These are phyloP conservation scores for Penicillium sp. DNA, from an alignment of 2,329 filamentous ascomycete species.

Conservation along the genomic window DNA sequence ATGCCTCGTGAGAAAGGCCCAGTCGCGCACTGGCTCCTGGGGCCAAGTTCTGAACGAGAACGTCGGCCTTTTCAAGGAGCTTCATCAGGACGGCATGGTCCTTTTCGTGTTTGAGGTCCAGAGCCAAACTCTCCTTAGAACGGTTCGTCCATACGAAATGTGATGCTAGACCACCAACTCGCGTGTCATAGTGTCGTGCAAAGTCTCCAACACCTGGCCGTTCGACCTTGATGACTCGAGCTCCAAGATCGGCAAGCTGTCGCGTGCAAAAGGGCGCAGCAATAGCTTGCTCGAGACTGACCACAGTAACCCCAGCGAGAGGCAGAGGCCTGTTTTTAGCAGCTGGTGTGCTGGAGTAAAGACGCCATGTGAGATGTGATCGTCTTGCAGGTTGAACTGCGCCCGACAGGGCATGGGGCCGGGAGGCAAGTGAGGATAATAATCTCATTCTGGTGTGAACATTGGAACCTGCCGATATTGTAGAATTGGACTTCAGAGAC, in stretches of 20 bases:
- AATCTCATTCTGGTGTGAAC: background rate
- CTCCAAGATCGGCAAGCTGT: constrained; percentile 54
- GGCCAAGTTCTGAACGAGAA: constrained; percentile 54
- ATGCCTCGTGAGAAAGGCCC: constrained; percentile 46
- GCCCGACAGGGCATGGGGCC: background rate
- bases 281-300: constrained; percentile 55
- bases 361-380: background rate
- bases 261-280: constrained; percentile 55
- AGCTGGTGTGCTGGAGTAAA: constrained; percentile 3
- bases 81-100: constrained; percentile 46
- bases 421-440: background rate
- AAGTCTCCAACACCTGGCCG: constrained; percentile 53
- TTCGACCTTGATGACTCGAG: constrained; percentile 56
- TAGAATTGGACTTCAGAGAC: no score
- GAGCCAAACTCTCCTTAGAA: constrained; percentile 53
- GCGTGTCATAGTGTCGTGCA: constrained; percentile 50
- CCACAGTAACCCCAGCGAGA: constrained; percentile 48
- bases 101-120: constrained; percentile 47
- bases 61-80: constrained; percentile 47
- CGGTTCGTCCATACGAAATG: constrained; percentile 58
- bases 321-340: constrained; percentile 20
- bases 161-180: constrained; percentile 50
- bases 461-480: background rate
- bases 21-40: constrained; percentile 50
- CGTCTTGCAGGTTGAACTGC: background rate